Evolutionary conservation across 768 basidiomycete species (phyloP), one percentile per base, ranked within the genome.

Genomic region (Russula sp.): DNA sequence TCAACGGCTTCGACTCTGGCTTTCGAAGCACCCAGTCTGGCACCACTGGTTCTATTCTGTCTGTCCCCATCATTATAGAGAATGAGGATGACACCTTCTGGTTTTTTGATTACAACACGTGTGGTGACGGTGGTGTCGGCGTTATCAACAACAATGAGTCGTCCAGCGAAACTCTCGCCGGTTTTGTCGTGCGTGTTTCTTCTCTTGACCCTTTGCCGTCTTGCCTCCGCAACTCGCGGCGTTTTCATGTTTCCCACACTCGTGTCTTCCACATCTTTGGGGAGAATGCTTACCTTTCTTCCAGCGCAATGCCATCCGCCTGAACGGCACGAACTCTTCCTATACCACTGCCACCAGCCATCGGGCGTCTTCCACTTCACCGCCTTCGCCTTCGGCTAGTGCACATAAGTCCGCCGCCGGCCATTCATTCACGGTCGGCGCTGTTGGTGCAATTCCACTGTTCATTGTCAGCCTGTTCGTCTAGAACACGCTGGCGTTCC

Each of bases 1-100:
- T 82, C 65, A 84, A 85, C 67, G 83, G 83, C 9, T 86, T 87
- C 71, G 71, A 83, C 73, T 83, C 82, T 10, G 73, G 73, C 61
- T 77, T 80, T 70, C 79, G 82, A 56, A 65, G 77, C 66, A 77
- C 80, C 5, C 75, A 71, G 45, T 81, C 83, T 66, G 78, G 75
- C 51, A 76, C 77, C 9, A 73, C 76, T 20, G 68, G 77, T 57
- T 81, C 82, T 32, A 75, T 74, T 52, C 75, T 82, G 42, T 38
- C 69, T 29, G 74, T 84, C 43, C 73, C 78, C 20, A 76, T 86
- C 68, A 67, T 69, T 47, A 59, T 68, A 10, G 71, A 79, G 56
- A 73, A 78, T 60, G 73, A 69, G 61, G 76, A 75, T 59, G 66
- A 63, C 11, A 80, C 84, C 20, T 74, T 83, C 51, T 86, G 83